A percentile compares a stretch with the other conserved stretches of the same genome.
phyloP scores from a whole-genome alignment of 805 yeast species.

The Pichia rugopelliculosa region DNA sequence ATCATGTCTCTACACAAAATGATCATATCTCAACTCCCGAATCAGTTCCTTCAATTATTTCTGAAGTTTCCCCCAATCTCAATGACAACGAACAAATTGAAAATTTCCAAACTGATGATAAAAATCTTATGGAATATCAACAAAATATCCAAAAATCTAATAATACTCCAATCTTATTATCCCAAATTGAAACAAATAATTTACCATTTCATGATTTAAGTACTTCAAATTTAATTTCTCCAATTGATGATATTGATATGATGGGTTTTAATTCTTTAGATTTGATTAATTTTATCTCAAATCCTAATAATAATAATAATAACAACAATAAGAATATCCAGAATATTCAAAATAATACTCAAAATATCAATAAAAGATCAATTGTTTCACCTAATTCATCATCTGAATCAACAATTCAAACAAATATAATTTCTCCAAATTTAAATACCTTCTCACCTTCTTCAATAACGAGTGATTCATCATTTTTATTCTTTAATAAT shows the following conservation, averaged over 20 bases:
- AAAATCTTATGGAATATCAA: neutral
- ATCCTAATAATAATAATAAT: conserved; percentile 13
- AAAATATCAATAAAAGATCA: neutral
- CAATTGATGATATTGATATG: conserved; percentile 8
- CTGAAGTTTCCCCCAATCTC: conserved; percentile 12
- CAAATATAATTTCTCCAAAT: neutral
- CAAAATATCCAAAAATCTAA: neutral
- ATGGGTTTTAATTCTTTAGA: conserved; percentile 17
- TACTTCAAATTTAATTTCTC: neutral
- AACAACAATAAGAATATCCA: neutral
- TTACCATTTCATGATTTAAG: conserved; percentile 8
- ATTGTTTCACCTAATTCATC: neutral
- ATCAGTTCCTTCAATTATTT: conserved; percentile 20
- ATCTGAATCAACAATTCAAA: neutral
- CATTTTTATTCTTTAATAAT: conserved; percentile 3
- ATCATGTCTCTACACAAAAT: neutral
- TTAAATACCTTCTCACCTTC: conserved; percentile 4
- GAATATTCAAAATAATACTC: neutral
- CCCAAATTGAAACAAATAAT: neutral
- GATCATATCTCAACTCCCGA: conserved; percentile 20
- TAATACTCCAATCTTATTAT: neutral
- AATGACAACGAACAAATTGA: neutral
- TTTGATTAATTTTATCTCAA: conserved; percentile 27
- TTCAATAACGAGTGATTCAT: conserved; percentile 8
- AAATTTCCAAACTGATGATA: no score